Conservation (phyloP, 768 basidiomycete species). For the Strobilomyces dryophilus region DNA sequence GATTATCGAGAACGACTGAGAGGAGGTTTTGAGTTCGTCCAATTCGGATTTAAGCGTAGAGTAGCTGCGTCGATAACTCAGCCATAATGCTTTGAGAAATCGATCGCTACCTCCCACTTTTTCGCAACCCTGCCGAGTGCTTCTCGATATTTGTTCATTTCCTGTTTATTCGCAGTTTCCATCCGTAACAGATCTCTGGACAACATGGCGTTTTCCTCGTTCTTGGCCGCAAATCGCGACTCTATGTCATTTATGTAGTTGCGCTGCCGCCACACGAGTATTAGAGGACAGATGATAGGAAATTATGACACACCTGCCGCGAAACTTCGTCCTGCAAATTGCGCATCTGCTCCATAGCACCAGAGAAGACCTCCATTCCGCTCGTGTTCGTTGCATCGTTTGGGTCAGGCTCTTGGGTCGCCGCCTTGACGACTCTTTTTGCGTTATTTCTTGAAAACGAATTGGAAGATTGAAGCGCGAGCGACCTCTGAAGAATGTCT, state of each 20-base stretch:
- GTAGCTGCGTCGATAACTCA: slow-evolving; percentile 19
- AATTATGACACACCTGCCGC: slow-evolving; percentile 9
- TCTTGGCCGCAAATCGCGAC: slow-evolving; percentile 15
- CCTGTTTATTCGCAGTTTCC: slow-evolving; percentile 13
- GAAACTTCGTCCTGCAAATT: slow-evolving; percentile 9
- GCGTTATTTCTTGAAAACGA: slow-evolving; percentile 7
- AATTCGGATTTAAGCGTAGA: slow-evolving; percentile 28
- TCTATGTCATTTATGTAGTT: slow-evolving; percentile 17
- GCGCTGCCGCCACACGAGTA: slow-evolving; percentile 11
- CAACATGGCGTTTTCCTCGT: slow-evolving; percentile 10
- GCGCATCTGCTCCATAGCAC: not conserved
- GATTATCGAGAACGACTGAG: slow-evolving; percentile 19
- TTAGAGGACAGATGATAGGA: not conserved
- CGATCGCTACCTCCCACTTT: slow-evolving; percentile 11
- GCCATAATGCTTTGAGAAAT: slow-evolving; percentile 1
- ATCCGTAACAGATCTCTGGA: slow-evolving; percentile 11
- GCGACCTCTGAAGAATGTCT: slow-evolving; percentile 9
- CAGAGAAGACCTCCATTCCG: slow-evolving; percentile 1
- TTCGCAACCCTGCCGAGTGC: slow-evolving; percentile 13
- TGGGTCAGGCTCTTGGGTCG: slow-evolving; percentile 5
- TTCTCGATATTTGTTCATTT: slow-evolving; percentile 15
- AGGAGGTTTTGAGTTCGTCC: slow-evolving; percentile 24
- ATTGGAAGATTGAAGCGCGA: not conserved
- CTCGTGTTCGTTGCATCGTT: not conserved
- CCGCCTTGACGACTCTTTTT: slow-evolving; percentile 2